Base-by-base conservation (phyloP, 805 yeast genomes). In the Candida boidinii region DNA sequence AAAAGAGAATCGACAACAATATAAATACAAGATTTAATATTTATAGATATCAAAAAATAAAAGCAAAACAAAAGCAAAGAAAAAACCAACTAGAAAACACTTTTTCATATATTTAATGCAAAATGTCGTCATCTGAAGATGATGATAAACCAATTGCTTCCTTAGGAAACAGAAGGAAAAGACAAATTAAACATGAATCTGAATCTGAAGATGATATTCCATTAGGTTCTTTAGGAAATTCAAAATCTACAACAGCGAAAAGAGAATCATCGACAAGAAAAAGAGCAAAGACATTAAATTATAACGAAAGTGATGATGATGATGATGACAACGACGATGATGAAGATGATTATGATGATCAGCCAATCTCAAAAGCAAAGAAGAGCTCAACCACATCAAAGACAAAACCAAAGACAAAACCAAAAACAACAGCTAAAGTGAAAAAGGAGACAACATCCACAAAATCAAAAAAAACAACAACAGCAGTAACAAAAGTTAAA, bases 371-470 rank as follows among this genome's bases (percentile, higher is more conserved):
- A 13, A 23, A 23, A 11, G 13, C 14, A 6, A n/a, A 10, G 14
- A 23, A 10, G 14, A 23, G 25, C 12, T 9, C 25, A 11, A 7
- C n/a, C 6, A 23, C 25, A 5, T 23, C 25, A 6, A 23, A 7
- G 6, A 9, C 25, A 6, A 23, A 23, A 13, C 7, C 25, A 9
- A 23, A 23, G 25, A 6, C 25, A 6, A 23, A 23, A 13, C 23
- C 7, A 7, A 20, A 11, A 20, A 30, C 24, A 18, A 33, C 33
- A 23, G 10, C 35, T 5, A 17, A 26, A 11, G 17, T 17, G n/a
- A 16, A 29, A 19, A 40, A 35, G 22, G 29, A 21, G 10, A 23
- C 37, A 15, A 28, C 26, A 11, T 16, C 18, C 11, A 33, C 25
- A 23, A 34, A 31, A 17, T 11, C 28, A 9, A 24, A 27, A 23